phyloP scores from a whole-genome alignment of 2,329 filamentous ascomycete species.

The Diaporthe capsici region DNA sequence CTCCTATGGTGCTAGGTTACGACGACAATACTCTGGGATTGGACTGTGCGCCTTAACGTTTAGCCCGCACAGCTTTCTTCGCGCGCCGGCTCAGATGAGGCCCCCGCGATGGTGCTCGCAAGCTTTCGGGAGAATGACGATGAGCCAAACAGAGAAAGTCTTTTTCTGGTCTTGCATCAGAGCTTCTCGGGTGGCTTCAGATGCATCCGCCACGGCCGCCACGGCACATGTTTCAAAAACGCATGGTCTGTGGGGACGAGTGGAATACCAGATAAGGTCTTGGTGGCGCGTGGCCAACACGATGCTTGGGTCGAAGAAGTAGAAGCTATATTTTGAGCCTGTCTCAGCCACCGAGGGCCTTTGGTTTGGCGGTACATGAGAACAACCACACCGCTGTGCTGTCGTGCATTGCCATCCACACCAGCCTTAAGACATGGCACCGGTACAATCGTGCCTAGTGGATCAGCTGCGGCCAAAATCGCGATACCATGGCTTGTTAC shows the following conservation, averaged over 20 bases:
- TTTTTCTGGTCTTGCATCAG: neutral
- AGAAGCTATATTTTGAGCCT: constrained; percentile 32
- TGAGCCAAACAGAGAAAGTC: neutral
- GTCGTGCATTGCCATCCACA: neutral
- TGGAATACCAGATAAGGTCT: constrained; percentile 26
- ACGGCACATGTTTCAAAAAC: neutral
- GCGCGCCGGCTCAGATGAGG: neutral
- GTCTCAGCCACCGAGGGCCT: constrained; percentile 39
- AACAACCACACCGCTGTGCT: neutral
- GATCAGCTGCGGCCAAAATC: neutral
- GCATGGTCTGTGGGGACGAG: constrained; percentile 23
- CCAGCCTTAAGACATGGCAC: neutral
- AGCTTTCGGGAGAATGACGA: neutral
- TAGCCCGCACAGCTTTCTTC: neutral
- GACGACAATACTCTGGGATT: neutral
- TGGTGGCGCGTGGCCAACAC: constrained; percentile 11
- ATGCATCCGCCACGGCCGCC: neutral
- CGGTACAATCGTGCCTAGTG: neutral
- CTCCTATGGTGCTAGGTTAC: no score
- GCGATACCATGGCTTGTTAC: constrained; percentile 9
- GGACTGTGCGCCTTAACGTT: no score
- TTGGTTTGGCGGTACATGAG: neutral
- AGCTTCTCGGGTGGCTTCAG: neutral
- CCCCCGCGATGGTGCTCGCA: neutral
- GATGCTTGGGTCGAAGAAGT: constrained; percentile 6